These are phyloP conservation scores for Amaranthus hypochondriacus DNA, from an alignment of 148 eudicot species.

Conservation along the genomic window DNA sequence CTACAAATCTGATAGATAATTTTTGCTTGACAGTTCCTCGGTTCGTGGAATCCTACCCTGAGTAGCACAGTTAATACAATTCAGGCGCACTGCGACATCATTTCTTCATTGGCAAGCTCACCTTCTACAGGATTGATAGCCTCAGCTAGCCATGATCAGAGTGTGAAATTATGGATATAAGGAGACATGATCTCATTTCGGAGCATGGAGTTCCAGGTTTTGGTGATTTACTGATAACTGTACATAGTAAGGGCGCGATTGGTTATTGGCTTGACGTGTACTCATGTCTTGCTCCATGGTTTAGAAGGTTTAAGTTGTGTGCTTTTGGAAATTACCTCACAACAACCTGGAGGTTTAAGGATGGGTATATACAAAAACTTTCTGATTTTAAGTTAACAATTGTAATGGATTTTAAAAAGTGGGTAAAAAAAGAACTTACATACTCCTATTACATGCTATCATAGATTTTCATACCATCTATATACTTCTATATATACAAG, in stretches of 20 bases:
- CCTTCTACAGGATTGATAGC: slow-evolving; percentile 36
- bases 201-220: not conserved
- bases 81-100: slow-evolving; percentile 29
- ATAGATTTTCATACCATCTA: too few relatives aligned
- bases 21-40: slow-evolving; percentile 33
- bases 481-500: not conserved
- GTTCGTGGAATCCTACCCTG: slow-evolving; percentile 41
- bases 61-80: slow-evolving; percentile 19
- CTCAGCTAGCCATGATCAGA: slow-evolving; percentile 45
- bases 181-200: not conserved
- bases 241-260: slow-evolving; percentile 3
- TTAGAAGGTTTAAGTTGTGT: slow-evolving; percentile 3
- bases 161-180: slow-evolving; percentile 39
- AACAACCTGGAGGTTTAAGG: not conserved
- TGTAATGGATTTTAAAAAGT: not conserved
- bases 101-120: slow-evolving; percentile 39
- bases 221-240: slow-evolving; percentile 1
- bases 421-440: not conserved
- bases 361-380: not conserved
- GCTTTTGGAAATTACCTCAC: slow-evolving; percentile 5
- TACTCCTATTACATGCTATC: not conserved
- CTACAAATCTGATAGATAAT: too few relatives aligned
- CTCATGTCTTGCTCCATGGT: not conserved
- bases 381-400: not conserved
- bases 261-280: not conserved